Evolutionary conservation across 2,329 filamentous ascomycete species (phyloP).

Genomic region (Acarospora socialis): DNA sequence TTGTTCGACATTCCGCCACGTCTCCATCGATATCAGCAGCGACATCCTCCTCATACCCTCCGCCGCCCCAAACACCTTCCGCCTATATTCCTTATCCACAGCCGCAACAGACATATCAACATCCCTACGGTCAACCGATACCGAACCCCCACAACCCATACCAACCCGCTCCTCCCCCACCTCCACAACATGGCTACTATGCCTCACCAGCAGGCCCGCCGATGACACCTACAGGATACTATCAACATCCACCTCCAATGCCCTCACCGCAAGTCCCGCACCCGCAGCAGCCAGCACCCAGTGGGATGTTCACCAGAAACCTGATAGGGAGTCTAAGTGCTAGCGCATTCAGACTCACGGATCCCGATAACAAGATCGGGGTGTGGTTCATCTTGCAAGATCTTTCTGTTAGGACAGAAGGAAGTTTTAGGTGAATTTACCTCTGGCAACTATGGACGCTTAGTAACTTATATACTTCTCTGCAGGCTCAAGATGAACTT

Average conservation of each 20-base stretch:
- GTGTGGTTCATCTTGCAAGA: conserved; percentile 98
- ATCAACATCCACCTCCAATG: conserved; percentile 15
- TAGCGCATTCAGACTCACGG: conserved; percentile 71
- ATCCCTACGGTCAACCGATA: conserved; percentile 26
- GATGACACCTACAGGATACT: conserved; percentile 8
- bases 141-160: conserved; percentile 5
- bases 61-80: conserved; percentile 26
- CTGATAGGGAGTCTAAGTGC: conserved; percentile 84
- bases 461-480: conserved; percentile 3
- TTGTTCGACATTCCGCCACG: conserved; percentile 50
- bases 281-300: conserved; percentile 35
- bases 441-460: too few relatives aligned
- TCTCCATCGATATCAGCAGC: conserved; percentile 71
- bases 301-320: conserved; percentile 87
- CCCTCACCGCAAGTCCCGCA: conserved; percentile 25
- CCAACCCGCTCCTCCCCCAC: conserved; percentile 3
- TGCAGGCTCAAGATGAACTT: conserved; percentile 56
- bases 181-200: conserved; percentile 16
- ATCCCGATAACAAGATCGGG: conserved; percentile 65
- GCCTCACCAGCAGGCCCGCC: conserved; percentile 6
- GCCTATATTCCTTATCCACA: conserved; percentile 20
- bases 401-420: conserved; percentile 84
- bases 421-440: conserved; percentile 62
- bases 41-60: conserved; percentile 62
- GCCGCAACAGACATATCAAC: conserved; percentile 19